phyloP scores from a whole-genome alignment of 345 rosid genomes.

The Gossypium sturtianum region DNA sequence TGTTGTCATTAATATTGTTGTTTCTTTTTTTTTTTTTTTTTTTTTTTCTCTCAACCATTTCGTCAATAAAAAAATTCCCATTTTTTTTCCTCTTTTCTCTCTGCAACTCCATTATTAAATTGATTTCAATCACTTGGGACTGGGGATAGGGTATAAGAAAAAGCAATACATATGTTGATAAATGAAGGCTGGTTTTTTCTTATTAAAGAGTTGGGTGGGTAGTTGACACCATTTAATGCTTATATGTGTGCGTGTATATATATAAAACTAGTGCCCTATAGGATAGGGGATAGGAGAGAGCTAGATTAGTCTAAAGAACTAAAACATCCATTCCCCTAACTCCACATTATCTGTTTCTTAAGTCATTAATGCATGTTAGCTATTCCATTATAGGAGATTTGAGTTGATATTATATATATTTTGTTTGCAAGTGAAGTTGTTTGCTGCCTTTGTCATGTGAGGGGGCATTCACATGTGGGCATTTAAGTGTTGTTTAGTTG shows the following conservation, averaged over 20 bases:
- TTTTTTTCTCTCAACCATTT: constrained; percentile 28
- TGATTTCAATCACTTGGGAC: background rate
- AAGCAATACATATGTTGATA: constrained; percentile 2
- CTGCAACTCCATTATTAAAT: background rate
- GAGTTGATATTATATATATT: background rate
- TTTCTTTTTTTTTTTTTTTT: constrained; percentile 19
- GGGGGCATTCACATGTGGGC: constrained; percentile 25
- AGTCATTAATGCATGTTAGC: background rate
- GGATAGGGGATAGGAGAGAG: background rate
- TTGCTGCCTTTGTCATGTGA: constrained; percentile 8
- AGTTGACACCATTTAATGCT: constrained; percentile 32
- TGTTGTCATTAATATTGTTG: constrained; percentile 39
- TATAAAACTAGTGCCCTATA: constrained; percentile 2
- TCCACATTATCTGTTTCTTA: background rate
- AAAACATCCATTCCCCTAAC: background rate
- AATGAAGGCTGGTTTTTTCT: constrained; percentile 29
- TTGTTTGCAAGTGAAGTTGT: constrained; percentile 11
- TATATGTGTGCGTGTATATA: background rate
- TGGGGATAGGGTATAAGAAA: no score
- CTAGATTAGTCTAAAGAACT: background rate
- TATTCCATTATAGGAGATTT: background rate
- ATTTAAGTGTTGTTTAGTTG: constrained; percentile 14
- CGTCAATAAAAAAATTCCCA: constrained; percentile 41
- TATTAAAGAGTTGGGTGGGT: constrained; percentile 22
- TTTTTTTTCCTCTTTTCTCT: constrained; percentile 16